phyloP scores from a whole-genome alignment of 2,329 filamentous ascomycete species.

The Calonectria pseudoreteaudii region DNA sequence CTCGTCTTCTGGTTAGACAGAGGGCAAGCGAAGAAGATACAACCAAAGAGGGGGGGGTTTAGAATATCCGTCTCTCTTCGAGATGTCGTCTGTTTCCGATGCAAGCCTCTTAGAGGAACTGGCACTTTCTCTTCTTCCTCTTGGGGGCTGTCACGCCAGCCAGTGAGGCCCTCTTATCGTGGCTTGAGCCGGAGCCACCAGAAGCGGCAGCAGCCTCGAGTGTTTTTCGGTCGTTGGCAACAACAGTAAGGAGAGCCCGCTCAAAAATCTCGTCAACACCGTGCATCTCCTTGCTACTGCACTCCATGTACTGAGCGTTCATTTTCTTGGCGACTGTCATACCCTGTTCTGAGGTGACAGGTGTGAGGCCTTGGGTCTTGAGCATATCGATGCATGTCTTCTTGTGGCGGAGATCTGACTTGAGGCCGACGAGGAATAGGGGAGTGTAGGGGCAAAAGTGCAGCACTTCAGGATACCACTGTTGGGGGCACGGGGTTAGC shows the following conservation, averaged over 20 bases:
- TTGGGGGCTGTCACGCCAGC: slow-evolving; percentile 65
- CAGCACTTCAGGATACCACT: slow-evolving; percentile 99
- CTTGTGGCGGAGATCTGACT: slow-evolving; percentile 96
- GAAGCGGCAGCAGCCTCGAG: slow-evolving; percentile 60
- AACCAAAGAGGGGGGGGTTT: slow-evolving; percentile 21
- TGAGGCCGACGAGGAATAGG: slow-evolving; percentile 93
- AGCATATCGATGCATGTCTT: slow-evolving; percentile 98
- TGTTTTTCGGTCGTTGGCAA: slow-evolving; percentile 81
- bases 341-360: slow-evolving; percentile 92
- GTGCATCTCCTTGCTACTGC: slow-evolving; percentile 96
- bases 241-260: slow-evolving; percentile 88
- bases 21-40: slow-evolving; percentile 26
- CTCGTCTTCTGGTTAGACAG: slow-evolving; percentile 34
- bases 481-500: slow-evolving; percentile 20
- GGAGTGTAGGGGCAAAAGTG: slow-evolving; percentile 99
- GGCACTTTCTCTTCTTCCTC: slow-evolving; percentile 88
- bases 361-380: slow-evolving; percentile 96
- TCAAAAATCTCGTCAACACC: slow-evolving; percentile 98
- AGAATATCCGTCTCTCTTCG: slow-evolving; percentile 29
- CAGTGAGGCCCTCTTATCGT: slow-evolving; percentile 53
- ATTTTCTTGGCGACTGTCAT: slow-evolving; percentile 90
- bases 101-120: slow-evolving; percentile 71
- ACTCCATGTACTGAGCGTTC: slow-evolving; percentile 96
- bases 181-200: slow-evolving; percentile 50
- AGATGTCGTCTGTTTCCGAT: slow-evolving; percentile 28